Evolutionary conservation across 2,329 filamentous ascomycete genomes (phyloP), one percentile per base, ranked within the genome.

Genomic region (Calonectria pseudoreteaudii): DNA sequence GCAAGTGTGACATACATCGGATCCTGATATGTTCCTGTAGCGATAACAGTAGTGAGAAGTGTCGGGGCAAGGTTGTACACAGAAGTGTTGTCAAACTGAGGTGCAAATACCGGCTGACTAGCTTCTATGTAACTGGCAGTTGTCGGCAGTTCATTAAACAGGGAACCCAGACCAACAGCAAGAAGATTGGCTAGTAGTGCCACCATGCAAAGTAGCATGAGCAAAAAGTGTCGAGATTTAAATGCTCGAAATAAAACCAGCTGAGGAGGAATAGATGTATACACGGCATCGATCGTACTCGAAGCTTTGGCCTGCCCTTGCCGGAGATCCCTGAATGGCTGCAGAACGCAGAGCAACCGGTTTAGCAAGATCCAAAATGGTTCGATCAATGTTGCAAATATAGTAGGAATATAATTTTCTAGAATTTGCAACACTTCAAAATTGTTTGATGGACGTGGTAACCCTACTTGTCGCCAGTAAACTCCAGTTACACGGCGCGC

Each of bases 311-410:
- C 82, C 3, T 75, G 78, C 0, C 88, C 86, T 7, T 76, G 72
- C 26, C 85, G 84, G 0, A 93, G 81, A 18, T 89, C 86, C 2
- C 88, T 84, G 23, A 91, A 88, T 0, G 91, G 91, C 36, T 91
- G 88, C 0, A 93, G 74, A 11, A 91, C 78, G 50, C 89, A 91
- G 0, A 91, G 75, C 0, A 89, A 68, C 0, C 91, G 84, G 52
- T 91, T 92, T 0, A 93, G 71, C 0, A 92, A 77, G 0, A 91
- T 81, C 88, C 91, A 91, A 1, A 90, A 85, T 0, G 91, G 90
- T 44, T 93, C 91, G 0, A 92, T 83, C 0, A 91, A 67, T 0
- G 91, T 92, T 0, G 90, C 88, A 4, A 92, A 82, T 0, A 86
- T 83, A 0, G 89, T 91, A 0, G 91, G 91, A 0, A 92, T 80